Evolutionary conservation across 306 rosid species (phyloP).

Genomic region (Oemleria cerasiformis): DNA sequence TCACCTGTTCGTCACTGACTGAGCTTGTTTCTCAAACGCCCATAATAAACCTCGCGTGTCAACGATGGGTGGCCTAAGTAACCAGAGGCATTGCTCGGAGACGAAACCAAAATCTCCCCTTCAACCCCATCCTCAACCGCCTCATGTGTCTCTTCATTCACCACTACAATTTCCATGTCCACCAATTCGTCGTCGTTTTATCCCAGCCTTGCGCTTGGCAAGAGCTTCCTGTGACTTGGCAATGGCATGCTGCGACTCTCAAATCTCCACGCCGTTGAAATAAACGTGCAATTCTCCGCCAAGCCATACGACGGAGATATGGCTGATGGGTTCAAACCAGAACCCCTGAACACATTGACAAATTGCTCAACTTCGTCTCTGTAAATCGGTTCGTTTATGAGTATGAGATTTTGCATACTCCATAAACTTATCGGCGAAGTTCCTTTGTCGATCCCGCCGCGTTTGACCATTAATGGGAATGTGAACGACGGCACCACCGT

Average conservation of each 20-base stretch:
- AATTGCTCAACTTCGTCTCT: slow-evolving; percentile 50
- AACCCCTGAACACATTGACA: slow-evolving; percentile 36
- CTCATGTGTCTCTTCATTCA: slow-evolving; percentile 58
- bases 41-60: slow-evolving; percentile 51
- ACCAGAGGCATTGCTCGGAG: slow-evolving; percentile 77
- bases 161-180: slow-evolving; percentile 62
- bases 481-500: slow-evolving; percentile 80
- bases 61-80: slow-evolving; percentile 64
- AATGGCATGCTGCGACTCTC: neutral
- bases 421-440: slow-evolving; percentile 34
- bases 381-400: slow-evolving; percentile 74
- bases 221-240: slow-evolving; percentile 53
- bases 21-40: slow-evolving; percentile 35
- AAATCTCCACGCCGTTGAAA: slow-evolving; percentile 69
- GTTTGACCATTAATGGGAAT: slow-evolving; percentile 60
- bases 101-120: slow-evolving; percentile 85
- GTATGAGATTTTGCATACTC: slow-evolving; percentile 49
- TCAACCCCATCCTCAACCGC: slow-evolving; percentile 64
- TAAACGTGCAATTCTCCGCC: slow-evolving; percentile 87
- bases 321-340: slow-evolving; percentile 49
- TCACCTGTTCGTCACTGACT: slow-evolving; percentile 58
- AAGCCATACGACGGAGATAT: slow-evolving; percentile 77
- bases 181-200: slow-evolving; percentile 21
- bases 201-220: slow-evolving; percentile 59
- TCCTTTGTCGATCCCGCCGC: slow-evolving; percentile 46